Base-by-base conservation (phyloP, 129 eudicot species). In the Helichrysum umbraculigerum region DNA sequence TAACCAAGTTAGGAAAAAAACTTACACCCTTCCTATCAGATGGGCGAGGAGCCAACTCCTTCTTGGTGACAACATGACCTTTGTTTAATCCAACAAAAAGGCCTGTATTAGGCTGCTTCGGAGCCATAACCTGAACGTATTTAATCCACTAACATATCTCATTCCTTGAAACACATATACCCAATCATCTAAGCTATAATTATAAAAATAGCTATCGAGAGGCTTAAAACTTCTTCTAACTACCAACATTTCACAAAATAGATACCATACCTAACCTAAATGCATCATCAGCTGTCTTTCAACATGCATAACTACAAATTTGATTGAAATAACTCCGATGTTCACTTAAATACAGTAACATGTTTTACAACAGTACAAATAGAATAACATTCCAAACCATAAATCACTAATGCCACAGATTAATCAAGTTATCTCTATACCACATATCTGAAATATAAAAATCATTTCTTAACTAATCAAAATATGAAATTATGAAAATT, bases 11-110 rank as follows among this genome's bases (percentile, higher is more conserved):
- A 8, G 10, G 32, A 63, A 2, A 5, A 20, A 0, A 59, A 76
- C 89, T 76, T 79, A 90, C 96, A 70, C 96, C 96, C 72, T 90
- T 90, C 50, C 96, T 82, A 19, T 84, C 93, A 35, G 96, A 88
- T 0, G 96, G 96, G 14, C 91, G 87, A 22, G 93, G 91, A 37
- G 89, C 96, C 69, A 87, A 65, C 68, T 86, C 93, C 84, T 86
- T 87, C 84, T 77, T 85, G 73, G 97, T 91, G 17, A 85, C 89
- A 62, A 86, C 78, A 77, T 91, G 97, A n/a, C 93, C 93, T 73
- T 82, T 91, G 87, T 91, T 91, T 74, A 86, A 62, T 28, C 96
- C 96, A 73, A 86, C 91, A 72, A 73, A 80, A 19, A 88, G 82
- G 37, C 92, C 93, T 61, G 93, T 82, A 30, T 86, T 88, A 57